Evolutionary conservation across 768 basidiomycete genomes (phyloP), one percentile per base, ranked within the genome.

Genomic region (Podaxis sp.): DNA sequence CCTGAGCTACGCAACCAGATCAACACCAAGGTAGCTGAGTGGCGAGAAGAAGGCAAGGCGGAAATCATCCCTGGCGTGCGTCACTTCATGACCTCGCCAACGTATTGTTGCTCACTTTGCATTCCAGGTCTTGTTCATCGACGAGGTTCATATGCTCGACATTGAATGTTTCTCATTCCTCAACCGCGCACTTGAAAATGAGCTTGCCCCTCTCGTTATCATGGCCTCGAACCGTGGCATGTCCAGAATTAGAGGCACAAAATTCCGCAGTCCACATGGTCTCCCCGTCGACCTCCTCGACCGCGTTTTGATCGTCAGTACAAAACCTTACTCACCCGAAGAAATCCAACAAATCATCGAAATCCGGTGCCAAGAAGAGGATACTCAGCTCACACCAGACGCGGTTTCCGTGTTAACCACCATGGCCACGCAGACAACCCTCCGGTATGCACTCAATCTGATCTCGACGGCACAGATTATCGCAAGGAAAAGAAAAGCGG

Each of bases 71-170:
- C 96, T 40, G 96, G 96, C 3, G 96, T 96, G 71, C 55, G 87
- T 84, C 36, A 3, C 22, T 17, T 55, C 51, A 53, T 57, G 30
- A 2, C 15, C 56, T 12, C 15, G n/a, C 30, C 8, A 2, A 1
- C 26, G 57, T 61, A 11, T 46, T 4, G 17, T 41, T 15, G 28
- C 62, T 59, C n/a, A 51, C 49, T 57, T 46, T 41, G 50, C 54
- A 8, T 67, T 20, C 44, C 68, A 96, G 93, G 93, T 97, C n/a
- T 81, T 97, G 12, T 98, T 98, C 80, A 97, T 98, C 68, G 96
- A 99, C 76, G 96, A 98, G 77, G 96, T 98, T 12, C 96, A 99
- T 81, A 99, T 99, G 96, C 88, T 99, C 67, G 96, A 99, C 74
- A 98, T 99, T 65, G 96, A 99, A 74, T 98, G 96, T 72, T 99